These are phyloP conservation scores for Saturnispora hagleri DNA, from an alignment of 805 yeast genomes.

Conservation along the genomic window DNA sequence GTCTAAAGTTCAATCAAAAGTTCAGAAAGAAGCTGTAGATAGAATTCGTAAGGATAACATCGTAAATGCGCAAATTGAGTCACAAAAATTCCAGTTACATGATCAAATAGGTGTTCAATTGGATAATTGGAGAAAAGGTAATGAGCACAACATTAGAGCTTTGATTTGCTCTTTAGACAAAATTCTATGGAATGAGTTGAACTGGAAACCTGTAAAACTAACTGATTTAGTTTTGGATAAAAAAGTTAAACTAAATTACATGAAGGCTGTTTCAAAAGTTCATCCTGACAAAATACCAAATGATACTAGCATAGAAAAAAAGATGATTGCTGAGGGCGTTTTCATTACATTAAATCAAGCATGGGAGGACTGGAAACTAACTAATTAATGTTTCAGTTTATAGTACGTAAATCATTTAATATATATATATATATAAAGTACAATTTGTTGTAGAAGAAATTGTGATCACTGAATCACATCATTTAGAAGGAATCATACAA, in stretches of 20 bases:
- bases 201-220: slow-evolving; percentile 59
- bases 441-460: neutral
- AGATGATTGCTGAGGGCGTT: slow-evolving; percentile 79
- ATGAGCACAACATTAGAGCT: slow-evolving; percentile 73
- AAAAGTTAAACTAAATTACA: slow-evolving; percentile 75
- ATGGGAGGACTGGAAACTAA: slow-evolving; percentile 70
- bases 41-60: slow-evolving; percentile 4
- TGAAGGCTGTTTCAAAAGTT: slow-evolving; percentile 70
- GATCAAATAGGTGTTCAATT: slow-evolving; percentile 53
- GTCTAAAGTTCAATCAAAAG: neutral
- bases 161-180: slow-evolving; percentile 59
- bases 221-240: slow-evolving; percentile 81
- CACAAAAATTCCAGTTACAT: slow-evolving; percentile 49
- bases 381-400: neutral
- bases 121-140: slow-evolving; percentile 59
- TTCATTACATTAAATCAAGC: slow-evolving; percentile 78
- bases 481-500: slow-evolving; percentile 23
- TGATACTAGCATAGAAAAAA: slow-evolving; percentile 54
- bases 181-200: slow-evolving; percentile 56
- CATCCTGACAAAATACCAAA: slow-evolving; percentile 76
- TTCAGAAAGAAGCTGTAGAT: slow-evolving; percentile 3
- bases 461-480: neutral
- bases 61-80: slow-evolving; percentile 31
- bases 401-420: neutral
- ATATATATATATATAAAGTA: neutral